Evolutionary conservation across 2,329 filamentous ascomycete species (phyloP).

Genomic region (Fusarium udum): DNA sequence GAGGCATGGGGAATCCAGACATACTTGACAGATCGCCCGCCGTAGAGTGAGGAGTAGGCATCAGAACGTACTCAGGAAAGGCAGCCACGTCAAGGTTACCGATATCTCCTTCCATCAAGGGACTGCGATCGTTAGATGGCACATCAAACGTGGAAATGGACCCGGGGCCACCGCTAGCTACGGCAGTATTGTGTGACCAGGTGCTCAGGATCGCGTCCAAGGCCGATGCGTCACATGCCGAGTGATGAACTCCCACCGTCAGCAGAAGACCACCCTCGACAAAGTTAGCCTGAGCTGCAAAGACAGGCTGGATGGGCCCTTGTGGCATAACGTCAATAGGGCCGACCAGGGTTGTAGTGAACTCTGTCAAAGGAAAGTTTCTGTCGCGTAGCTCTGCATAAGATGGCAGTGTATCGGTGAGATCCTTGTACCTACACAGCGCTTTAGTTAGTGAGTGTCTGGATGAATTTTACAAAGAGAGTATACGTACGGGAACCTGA

Average conservation of each 20-base stretch:
- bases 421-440: background rate
- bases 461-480: accelerated
- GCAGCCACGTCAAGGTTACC: background rate
- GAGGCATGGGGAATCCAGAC: background rate
- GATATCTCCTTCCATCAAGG: background rate
- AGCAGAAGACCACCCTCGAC: background rate
- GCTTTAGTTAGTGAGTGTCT: background rate
- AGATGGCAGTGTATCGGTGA: background rate
- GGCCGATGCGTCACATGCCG: background rate
- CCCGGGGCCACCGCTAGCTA: background rate
- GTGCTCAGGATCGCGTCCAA: background rate
- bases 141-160: background rate
- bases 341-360: background rate
- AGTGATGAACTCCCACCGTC: background rate
- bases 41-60: background rate
- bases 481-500: background rate
- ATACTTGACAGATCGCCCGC: background rate
- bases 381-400: background rate
- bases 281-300: background rate
- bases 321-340: background rate
- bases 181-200: background rate
- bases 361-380: background rate
- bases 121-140: background rate
- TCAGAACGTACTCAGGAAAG: background rate
- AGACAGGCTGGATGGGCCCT: background rate